Percentiles rank a stretch among this genome's conserved stretches.
phyloP scores from a whole-genome alignment of 805 yeast genomes.

The Candida caryicola region DNA sequence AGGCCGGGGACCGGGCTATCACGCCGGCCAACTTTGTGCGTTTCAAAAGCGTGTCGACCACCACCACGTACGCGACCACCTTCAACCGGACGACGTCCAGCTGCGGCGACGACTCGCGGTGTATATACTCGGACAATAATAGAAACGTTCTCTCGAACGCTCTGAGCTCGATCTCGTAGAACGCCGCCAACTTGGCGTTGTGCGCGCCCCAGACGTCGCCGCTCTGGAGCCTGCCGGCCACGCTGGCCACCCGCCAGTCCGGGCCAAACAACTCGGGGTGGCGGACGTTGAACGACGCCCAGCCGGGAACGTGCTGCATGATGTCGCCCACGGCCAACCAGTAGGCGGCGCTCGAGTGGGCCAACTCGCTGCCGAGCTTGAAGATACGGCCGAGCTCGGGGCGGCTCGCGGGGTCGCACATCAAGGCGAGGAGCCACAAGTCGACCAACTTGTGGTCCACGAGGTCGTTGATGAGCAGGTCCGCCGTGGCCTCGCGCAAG shows the following conservation, averaged over 20 bases:
- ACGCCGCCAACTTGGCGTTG: not conserved
- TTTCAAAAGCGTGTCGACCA: constrained; percentile 15
- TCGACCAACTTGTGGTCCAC: constrained; percentile 51
- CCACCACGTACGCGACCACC: constrained; percentile 13
- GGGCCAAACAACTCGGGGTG: constrained; percentile 23
- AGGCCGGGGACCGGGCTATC: constrained; percentile 5
- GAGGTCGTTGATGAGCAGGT: constrained; percentile 21
- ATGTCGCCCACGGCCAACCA: constrained; percentile 14
- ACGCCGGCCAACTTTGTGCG: constrained; percentile 18
- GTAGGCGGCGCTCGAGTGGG: not conserved
- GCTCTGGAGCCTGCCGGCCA: not conserved
- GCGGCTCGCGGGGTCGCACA: constrained; percentile 15
- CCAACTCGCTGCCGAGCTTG: constrained; percentile 10
- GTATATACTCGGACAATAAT: constrained; percentile 10
- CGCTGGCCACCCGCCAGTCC: not conserved
- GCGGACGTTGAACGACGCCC: constrained; percentile 27
- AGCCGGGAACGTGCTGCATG: constrained; percentile 18
- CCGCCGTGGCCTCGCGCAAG: constrained; percentile 5
- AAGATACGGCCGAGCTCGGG: constrained; percentile 13
- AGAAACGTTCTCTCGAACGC: constrained; percentile 13
- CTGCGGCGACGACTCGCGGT: constrained; percentile 1
- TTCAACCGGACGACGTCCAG: constrained; percentile 13
- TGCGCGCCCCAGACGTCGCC: not conserved
- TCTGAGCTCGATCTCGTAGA: constrained; percentile 8
- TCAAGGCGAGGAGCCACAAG: constrained; percentile 41